phyloP scores from a whole-genome alignment of 257 asterid genomes.

The Gentiana dahurica region DNA sequence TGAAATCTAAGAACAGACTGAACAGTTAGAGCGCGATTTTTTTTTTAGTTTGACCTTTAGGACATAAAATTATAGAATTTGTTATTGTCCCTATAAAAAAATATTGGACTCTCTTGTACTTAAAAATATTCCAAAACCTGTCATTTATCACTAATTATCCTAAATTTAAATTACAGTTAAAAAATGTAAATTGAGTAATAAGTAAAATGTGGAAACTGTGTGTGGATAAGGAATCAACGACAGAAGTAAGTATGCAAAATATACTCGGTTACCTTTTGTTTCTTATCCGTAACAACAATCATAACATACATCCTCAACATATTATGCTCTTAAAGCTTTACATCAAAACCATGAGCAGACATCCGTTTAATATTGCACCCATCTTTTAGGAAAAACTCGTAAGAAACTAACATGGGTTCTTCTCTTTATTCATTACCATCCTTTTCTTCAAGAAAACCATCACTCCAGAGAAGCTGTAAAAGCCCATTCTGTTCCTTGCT shows the following conservation, averaged over 20 bases:
- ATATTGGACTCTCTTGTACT: too few relatives aligned
- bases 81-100: too few relatives aligned
- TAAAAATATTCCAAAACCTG: too few relatives aligned
- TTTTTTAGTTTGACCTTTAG: too few relatives aligned
- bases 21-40: too few relatives aligned
- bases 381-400: background rate
- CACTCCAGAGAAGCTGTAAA: constrained; percentile 18
- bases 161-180: too few relatives aligned
- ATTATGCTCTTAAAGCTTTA: background rate
- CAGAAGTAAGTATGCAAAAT: background rate
- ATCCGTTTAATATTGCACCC: background rate
- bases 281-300: constrained; percentile 3
- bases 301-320: background rate
- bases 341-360: background rate
- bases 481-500: constrained; percentile 25
- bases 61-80: too few relatives aligned
- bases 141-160: too few relatives aligned
- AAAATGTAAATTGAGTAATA: too few relatives aligned
- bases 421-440: constrained; percentile 44
- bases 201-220: too few relatives aligned
- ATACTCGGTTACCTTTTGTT: background rate
- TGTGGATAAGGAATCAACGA: too few relatives aligned
- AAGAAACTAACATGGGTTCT: constrained; percentile 30
- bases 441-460: constrained; percentile 28
- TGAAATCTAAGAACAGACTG: too few relatives aligned